These are phyloP conservation scores for Plasmodium billcollinsi DNA, from an alignment of 169 alveolate species.

Conservation along the genomic window DNA sequence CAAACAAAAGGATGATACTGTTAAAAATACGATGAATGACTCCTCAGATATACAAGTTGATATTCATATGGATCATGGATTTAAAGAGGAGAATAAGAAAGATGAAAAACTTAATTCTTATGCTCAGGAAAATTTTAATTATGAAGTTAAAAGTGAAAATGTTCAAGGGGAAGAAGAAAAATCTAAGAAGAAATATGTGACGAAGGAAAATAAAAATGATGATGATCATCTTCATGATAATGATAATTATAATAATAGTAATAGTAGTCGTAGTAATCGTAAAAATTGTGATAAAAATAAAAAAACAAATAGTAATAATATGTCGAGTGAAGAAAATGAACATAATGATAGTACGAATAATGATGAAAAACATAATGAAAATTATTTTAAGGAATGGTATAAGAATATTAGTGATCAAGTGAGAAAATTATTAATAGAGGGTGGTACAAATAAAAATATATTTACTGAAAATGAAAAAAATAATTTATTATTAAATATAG, in stretches of 20 bases:
- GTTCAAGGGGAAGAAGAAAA: neutral
- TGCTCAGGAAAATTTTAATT: neutral
- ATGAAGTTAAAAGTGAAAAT: slow-evolving; percentile 12
- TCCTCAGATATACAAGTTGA: slow-evolving; percentile 5
- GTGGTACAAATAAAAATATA: neutral
- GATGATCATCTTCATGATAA: neutral
- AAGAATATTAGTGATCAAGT: neutral
- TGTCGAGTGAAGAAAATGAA: neutral
- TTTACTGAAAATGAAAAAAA: neutral
- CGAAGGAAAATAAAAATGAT: neutral
- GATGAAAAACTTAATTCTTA: slow-evolving; percentile 13
- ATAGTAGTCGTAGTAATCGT: neutral
- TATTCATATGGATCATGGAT: neutral
- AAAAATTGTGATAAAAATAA: neutral
- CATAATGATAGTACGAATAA: neutral
- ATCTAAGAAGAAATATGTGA: neutral
- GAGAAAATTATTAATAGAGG: neutral
- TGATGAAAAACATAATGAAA: neutral
- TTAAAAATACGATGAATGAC: neutral
- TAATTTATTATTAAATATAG: neutral
- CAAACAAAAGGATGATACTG: slow-evolving; percentile 6
- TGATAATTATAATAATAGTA: neutral
- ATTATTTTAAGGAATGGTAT: slow-evolving; percentile 1
- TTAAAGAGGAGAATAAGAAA: neutral
- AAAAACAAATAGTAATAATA: neutral